Percentiles rank a stretch among this genome's conserved stretches.
phyloP scores from a whole-genome alignment of 495 filamentous ascomycete species.

The Penicillium waksmanii region DNA sequence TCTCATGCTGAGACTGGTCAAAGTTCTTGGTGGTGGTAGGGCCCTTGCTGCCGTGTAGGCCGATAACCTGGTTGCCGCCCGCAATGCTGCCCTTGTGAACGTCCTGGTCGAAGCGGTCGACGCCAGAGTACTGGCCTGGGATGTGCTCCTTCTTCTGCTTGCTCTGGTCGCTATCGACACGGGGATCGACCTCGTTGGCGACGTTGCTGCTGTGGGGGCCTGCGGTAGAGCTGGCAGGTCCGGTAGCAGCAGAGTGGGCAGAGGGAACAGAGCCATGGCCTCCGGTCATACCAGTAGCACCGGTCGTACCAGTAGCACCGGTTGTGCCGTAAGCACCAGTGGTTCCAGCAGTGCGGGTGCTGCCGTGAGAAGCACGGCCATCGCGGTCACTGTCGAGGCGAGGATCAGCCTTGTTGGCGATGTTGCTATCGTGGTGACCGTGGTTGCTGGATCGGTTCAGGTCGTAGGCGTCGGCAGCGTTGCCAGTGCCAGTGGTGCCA shows the following conservation, averaged over 20 bases:
- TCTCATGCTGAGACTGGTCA: conserved; percentile 21
- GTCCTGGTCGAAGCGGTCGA: conserved; percentile 23
- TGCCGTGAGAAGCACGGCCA: conserved; percentile 2
- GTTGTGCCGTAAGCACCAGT: conserved; percentile 18
- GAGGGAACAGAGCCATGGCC: conserved; percentile 25
- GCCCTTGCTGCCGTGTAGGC: conserved; percentile 6
- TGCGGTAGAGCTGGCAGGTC: conserved; percentile 29
- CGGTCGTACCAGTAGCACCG: conserved; percentile 11
- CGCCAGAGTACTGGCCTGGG: not conserved
- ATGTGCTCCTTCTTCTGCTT: conserved; percentile 19
- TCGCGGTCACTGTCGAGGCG: conserved; percentile 25
- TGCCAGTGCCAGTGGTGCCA: conserved; percentile 6
- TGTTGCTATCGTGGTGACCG: conserved; percentile 25
- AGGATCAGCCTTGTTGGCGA: conserved; percentile 26
- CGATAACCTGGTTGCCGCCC: conserved; percentile 20
- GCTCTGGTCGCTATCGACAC: conserved; percentile 52
- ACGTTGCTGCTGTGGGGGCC: conserved; percentile 51
- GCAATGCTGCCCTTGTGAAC: conserved; percentile 24
- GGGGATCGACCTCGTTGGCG: conserved; percentile 54
- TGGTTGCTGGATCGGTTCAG: conserved; percentile 17
- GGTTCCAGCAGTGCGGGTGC: conserved; percentile 20
- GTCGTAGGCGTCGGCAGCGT: conserved; percentile 12
- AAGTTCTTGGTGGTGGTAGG: conserved; percentile 28
- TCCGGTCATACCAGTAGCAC: conserved; percentile 22
- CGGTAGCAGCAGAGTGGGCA: conserved; percentile 18